Base-by-base conservation (phyloP, 1,284 basidiomycete genomes). In the Ustilago cynodontis region DNA sequence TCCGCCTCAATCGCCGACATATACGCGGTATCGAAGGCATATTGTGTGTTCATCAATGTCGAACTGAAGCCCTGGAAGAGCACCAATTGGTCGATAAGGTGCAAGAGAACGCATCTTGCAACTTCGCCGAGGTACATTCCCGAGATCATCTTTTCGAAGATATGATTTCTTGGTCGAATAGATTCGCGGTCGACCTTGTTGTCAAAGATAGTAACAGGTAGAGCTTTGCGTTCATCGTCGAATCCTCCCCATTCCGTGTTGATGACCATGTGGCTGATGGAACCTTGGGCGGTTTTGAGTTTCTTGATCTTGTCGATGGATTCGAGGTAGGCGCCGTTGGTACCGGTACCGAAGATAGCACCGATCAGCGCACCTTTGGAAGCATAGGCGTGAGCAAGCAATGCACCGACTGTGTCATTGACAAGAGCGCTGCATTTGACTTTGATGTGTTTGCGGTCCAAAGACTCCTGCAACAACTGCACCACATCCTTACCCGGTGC, bases 121-220 rank as follows among this genome's bases (percentile, higher is more conserved):
- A 98, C 91, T 87, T 99, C 96, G 66, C 96, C 96, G 43, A 98
- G 91, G 87, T 99, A 98, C 95, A 99, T 98, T 69, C 97, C 97
- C 2, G 94, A 97, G 78, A 99, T 93, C 88, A 98, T 94, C 88
- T 99, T 99, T 87, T 99, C 97, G 84, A 95, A 99, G 2, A 93
- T 92, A 86, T 99, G 96, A 85, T 92, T 93, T 59, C 91, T 90
- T 58, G 95, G 94, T 83, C 98, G 98, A 87, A 98, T 98, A 56
- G 93, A 94, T 83, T 93, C 90, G 62, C 97, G 91, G 86, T 99
- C 96, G 24, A 98, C 88, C 79, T 92, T 91, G 88, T 94, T 95
- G 87, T 99, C 96, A 82, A 91, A 98, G n/a, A 93, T 91, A 0
- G 96, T 98, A 8, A 92, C 90, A 5, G 94, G 95, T 22, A 99